Base-by-base conservation (phyloP, 768 basidiomycete species). In the Trametes elegans region DNA sequence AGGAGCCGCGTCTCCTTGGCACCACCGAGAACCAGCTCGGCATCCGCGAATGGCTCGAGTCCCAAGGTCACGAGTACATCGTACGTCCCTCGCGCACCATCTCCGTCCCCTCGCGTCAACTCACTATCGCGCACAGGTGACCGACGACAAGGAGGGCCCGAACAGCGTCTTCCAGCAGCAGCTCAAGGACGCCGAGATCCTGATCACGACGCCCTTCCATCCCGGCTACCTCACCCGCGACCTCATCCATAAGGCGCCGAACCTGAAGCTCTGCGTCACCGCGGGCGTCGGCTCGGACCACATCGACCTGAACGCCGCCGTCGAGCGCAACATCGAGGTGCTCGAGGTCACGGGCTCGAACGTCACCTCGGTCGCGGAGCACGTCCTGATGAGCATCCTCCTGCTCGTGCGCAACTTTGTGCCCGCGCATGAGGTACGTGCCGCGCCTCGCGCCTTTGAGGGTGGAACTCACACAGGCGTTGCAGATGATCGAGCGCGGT, bases 261-360 rank as follows among this genome's bases (percentile, higher is more conserved):
- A 94, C 62, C 81, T 97, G 57, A 95, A 93, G 73, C 70, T 95
- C 52, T 90, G 88, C 66, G 80, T 95, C 64, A 97, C 93, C 21
- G 93, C 93, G 55, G 91, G 90, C 69, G 91, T 93, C 42, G 90
- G 92, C 14, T 91, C 88, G 14, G 93, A 94, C 73, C 91, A 90
- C 75, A 84, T 93, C 60, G 93, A 95, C 68, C 80, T 96, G 56
- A 85, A 94, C 70, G 88, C 91, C 19, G 88, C 90, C 23, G 91
- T 91, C 60, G 83, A 91, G 68, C 76, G 81, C 62, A 77, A 79
- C 56, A 84, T 94, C 63, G 86, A 91, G 66, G 93, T 63, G 49
- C 50, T 50, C 49, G 58, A 82, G 73, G 88, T 94, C 27, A 87
- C 91, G 23, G 93, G 93, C 29, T 91, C 88, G 28, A 95, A 93